Base-by-base conservation (phyloP, 805 yeast genomes). In the Pichia rugopelliculosa region DNA sequence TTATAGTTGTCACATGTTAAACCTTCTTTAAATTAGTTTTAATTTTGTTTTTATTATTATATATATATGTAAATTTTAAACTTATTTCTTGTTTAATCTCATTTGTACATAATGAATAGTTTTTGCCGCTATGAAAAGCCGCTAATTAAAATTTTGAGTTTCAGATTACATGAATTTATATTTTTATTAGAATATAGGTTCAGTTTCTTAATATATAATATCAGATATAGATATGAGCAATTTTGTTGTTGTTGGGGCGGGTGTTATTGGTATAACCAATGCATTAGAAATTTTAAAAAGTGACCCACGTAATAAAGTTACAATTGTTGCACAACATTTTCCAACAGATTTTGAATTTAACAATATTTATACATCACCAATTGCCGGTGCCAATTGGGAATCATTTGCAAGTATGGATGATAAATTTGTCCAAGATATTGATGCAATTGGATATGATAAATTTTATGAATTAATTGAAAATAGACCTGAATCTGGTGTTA, bases 351-450 rank as follows among this genome's bases (percentile, higher is more conserved):
- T 67, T 26, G 71, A 73, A 44, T 66, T 72, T 37, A 62, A 62
- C 13, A 50, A 55, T 4, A 71, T 72, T 10, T 82, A 78, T 57
- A 73, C 85, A 3, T 79, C 84, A 0, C 87, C 87, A 3, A 76
- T 71, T 59, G 88, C 87, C 0, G 88, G 88, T 4, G 89, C 87
- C 41, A 78, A 82, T 55, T 82, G 87, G 86, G 70, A 68, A 42
- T 75, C 84, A 12, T 78, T 79, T 63, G 87, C 85, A 2, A 37
- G 51, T 1, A 66, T 67, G 4, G 77, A 76, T 20, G 66, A 60
- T 25, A 45, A 42, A 8, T 54, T 52, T 25, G 58, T 56, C 42
- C 65, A 65, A 49, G 59, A 63, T n/a, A 58, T 64, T 49, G 88
- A 82, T 56, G 62, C 62, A 26, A 61, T 71, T 3, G 77, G 77